Conservation (phyloP, 2,329 filamentous ascomycete genomes). For the Colletotrichum costaricense region DNA sequence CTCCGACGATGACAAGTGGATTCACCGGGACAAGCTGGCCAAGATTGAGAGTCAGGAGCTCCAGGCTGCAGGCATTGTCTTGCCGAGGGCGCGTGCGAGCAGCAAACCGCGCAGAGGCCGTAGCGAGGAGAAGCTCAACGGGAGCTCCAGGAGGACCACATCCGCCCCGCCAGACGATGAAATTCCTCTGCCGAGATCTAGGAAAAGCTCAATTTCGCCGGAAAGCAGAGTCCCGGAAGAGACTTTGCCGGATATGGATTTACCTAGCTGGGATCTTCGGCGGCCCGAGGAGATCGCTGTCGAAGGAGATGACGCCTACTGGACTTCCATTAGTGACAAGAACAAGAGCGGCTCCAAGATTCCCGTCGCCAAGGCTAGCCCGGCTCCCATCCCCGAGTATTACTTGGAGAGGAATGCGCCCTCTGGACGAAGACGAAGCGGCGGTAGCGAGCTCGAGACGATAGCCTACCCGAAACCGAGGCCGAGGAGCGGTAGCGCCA, state of each 20-base stretch:
- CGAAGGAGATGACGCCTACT: constrained; percentile 64
- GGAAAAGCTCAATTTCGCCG: constrained; percentile 58
- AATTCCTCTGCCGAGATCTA: constrained; percentile 38
- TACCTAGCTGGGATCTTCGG: constrained; percentile 76
- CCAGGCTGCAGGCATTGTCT: constrained; percentile 78
- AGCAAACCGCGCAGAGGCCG: constrained; percentile 60
- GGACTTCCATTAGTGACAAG: constrained; percentile 60
- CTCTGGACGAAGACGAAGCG: constrained; percentile 70
- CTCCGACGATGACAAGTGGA: constrained; percentile 76
- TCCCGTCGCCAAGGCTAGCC: constrained; percentile 84
- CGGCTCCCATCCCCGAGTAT: constrained; percentile 77
- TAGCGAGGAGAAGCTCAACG: constrained; percentile 48
- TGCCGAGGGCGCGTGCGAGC: constrained; percentile 65
- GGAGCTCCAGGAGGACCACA: constrained; percentile 44
- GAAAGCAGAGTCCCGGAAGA: constrained; percentile 51
- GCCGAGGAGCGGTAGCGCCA: constrained; percentile 76
- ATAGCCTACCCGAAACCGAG: constrained; percentile 72
- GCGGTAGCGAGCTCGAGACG: constrained; percentile 65
- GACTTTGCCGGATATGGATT: constrained; percentile 51
- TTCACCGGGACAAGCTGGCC: constrained; percentile 85
- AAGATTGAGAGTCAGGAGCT: constrained; percentile 85
- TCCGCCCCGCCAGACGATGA: constrained; percentile 29
- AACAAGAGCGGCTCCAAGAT: constrained; percentile 74
- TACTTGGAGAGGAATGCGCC: constrained; percentile 81
- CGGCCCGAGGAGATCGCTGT: constrained; percentile 82